Base-by-base conservation (phyloP, 176 grass and related monocot genomes). In the Oryza longistaminata region DNA sequence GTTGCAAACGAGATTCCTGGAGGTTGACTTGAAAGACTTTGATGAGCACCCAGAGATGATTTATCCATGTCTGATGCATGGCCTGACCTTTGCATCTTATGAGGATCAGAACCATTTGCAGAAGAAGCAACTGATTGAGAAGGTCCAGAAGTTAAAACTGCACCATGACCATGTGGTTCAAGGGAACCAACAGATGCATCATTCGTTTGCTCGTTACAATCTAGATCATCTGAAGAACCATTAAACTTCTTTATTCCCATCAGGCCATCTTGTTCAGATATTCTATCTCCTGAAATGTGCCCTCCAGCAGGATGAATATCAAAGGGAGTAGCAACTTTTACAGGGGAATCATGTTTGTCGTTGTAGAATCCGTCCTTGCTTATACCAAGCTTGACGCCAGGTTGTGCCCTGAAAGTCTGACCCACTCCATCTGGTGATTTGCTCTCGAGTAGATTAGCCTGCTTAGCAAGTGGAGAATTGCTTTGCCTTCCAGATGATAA, bases 401-500 rank as follows among this genome's bases (percentile, higher is more conserved):
- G 6, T 26, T 55, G 6, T 80, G 64, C 17, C 31, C 45, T 52
- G 25, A 17, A 24, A 62, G 60, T 64, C 24, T 39, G 64, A n/a
- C 21, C 61, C 44, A 66, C 31, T 69, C 67, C 45, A 53, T 82
- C 58, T 75, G 71, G 43, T 66, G 71, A 75, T 66, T 75, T 83
- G 71, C 60, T 85, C 80, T 71, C 27, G 44, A 33, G 58, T 42
- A 68, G 46, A 78, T 82, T 85, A 78, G 78, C 39, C 49, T 72
- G 71, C 64, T 88, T 95, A 84, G 76, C 71, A 76, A 70, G 64
- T 17, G 83, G 87, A 16, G 75, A 77, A 60, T 44, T 85, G 34
- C 52, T 85, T 81, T 90, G 74, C 74, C 76, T 90, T 74, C 66
- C 86, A 88, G 86, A 86, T 64, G 90, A 95, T 16, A 44, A 80